Base-by-base conservation (phyloP, 768 basidiomycete species). In the Xanthoconium stramineum region DNA sequence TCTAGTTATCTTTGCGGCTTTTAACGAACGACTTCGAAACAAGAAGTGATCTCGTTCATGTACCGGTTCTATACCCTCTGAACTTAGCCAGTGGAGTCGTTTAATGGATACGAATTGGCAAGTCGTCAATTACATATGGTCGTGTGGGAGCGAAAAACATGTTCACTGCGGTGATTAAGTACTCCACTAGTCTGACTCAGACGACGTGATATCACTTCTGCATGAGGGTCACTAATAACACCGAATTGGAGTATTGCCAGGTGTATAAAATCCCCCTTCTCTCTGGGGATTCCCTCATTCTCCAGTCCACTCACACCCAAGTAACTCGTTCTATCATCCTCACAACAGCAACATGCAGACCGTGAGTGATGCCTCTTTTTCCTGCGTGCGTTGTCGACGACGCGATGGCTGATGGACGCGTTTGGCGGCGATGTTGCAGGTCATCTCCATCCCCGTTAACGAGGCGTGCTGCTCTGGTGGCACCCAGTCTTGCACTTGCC, bases 391-490 rank as follows among this genome's bases (percentile, higher is more conserved):
- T 19, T 40, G 14, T 35, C 10, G 36, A 35, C 2, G 33, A 46
- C 28, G 6, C 5, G 45, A 24, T 38, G 36, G 30, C 44, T 61
- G 49, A 53, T 45, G 24, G 7, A 32, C 15, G 17, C 11, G 15
- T 28, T 14, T 12, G 17, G 19, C n/a, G 32, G 9, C 9, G 11
- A 10, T 38, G 17, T 30, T 44, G 40, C 39, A 65, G 64, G 32
- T 53, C 48, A 51, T 19, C 47, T 38, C 61, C 15, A 42, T 53
- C 50, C 65, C 48, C 24, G 59, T 64, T 12, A 58, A 66, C 53
- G 47, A 64, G 40, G 57, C 65, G 30, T 65, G 65, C 61, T 66
- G 65, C 50, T n/a, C n/a, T n/a, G 45, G 48, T 19, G 14, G 48
- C 19, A 10, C 44, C 36, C 19, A 44, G 0, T 10, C 17, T 4